Percentiles rank a stretch among this genome's conserved stretches.
These are phyloP conservation scores for Gyrodon lividus DNA, from an alignment of 768 basidiomycete genomes.

Conservation along the genomic window DNA sequence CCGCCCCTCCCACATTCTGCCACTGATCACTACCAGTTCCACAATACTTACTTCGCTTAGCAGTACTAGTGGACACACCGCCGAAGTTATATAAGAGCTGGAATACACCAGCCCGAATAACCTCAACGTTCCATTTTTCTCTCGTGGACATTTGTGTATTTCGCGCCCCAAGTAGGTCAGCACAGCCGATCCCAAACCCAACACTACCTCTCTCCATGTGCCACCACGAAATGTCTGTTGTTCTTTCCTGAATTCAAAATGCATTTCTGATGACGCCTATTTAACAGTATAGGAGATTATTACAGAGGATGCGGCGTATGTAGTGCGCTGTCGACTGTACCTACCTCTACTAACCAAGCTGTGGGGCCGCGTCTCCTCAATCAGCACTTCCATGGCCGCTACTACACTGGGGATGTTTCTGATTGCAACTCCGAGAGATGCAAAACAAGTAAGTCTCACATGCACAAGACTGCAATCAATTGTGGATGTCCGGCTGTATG, in stretches of 20 bases:
- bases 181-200: neutral
- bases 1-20: conserved; percentile 8
- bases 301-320: conserved; percentile 38
- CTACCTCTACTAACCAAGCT: neutral
- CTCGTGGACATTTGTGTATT: neutral
- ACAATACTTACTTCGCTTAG: conserved; percentile 8
- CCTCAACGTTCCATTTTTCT: neutral
- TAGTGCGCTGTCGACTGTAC: neutral
- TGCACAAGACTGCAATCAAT: conserved; percentile 35
- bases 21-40: neutral
- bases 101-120: neutral
- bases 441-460: conserved; percentile 35
- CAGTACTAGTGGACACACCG: neutral
- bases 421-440: conserved; percentile 33
- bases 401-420: conserved; percentile 32
- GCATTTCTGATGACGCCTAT: conserved; percentile 3
- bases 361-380: neutral
- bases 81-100: conserved; percentile 2
- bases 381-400: conserved; percentile 39
- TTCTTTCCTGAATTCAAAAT: neutral
- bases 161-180: neutral
- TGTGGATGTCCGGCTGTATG: conserved; percentile 32
- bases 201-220: conserved; percentile 25
- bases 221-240: conserved; percentile 36
- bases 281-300: conserved; percentile 34